Evolutionary conservation across 148 eudicot genomes (phyloP).

Genomic region (Rhododendron kiyosumense): DNA sequence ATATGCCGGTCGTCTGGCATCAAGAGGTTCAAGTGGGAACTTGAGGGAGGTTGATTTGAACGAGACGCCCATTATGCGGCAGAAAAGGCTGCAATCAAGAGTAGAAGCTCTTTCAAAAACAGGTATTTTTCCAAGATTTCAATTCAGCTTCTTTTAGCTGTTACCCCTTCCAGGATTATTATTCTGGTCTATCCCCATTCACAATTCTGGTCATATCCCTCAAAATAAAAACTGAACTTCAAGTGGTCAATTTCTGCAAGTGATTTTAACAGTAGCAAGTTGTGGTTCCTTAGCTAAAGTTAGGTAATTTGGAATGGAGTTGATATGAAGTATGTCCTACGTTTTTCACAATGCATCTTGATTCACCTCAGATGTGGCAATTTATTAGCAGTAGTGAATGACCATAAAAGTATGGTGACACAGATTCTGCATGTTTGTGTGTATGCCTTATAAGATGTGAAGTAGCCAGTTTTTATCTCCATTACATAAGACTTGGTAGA

Average conservation of each 20-base stretch:
- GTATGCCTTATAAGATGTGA: background rate
- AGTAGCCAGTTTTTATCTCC: background rate
- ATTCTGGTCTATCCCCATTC: background rate
- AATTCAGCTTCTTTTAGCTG: background rate
- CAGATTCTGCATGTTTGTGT: background rate
- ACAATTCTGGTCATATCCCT: background rate
- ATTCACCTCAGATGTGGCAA: background rate
- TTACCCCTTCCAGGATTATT: background rate
- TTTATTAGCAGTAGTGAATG: background rate
- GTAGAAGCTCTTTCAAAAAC: constrained; percentile 38
- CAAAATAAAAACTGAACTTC: background rate
- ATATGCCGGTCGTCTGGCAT: constrained; percentile 24
- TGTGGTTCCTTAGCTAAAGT: background rate
- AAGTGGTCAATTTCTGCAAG: background rate
- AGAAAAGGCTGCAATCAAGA: constrained; percentile 27
- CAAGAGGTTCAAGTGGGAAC: constrained; percentile 34
- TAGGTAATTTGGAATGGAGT: background rate
- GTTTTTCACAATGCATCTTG: background rate
- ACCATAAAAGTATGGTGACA: background rate
- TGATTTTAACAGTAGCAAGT: background rate
- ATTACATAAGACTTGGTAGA: background rate
- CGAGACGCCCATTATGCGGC: constrained; percentile 31
- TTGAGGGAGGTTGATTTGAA: constrained; percentile 45
- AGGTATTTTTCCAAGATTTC: constrained; percentile 25
- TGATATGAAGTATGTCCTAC: background rate